phyloP scores from a whole-genome alignment of 306 rosid species.

The Medicago arabica region DNA sequence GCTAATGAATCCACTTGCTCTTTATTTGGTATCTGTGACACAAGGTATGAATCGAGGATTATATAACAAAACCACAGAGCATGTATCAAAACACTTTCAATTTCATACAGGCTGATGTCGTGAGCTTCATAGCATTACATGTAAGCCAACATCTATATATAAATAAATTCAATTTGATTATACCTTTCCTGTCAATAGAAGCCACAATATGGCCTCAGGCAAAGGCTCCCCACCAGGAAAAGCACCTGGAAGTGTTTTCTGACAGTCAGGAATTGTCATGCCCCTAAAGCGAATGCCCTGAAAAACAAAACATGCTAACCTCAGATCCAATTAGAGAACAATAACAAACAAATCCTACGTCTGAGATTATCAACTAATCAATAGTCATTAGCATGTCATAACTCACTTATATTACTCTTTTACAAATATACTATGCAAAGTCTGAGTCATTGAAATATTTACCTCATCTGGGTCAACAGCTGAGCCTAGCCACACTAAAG shows the following conservation, averaged over 20 bases:
- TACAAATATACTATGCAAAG: conserved; percentile 31
- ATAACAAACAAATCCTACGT: conserved; percentile 33
- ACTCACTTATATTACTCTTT: conserved; percentile 20
- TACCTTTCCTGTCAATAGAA: conserved; percentile 94
- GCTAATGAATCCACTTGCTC: conserved; percentile 89
- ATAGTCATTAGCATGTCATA: neutral
- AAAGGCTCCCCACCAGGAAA: conserved; percentile 92
- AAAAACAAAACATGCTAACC: conserved; percentile 35
- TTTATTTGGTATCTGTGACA: conserved; percentile 82
- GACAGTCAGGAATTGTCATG: conserved; percentile 91
- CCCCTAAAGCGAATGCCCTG: conserved; percentile 98
- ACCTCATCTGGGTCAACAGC: conserved; percentile 99
- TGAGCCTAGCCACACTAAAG: conserved; percentile 93
- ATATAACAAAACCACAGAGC: conserved; percentile 26
- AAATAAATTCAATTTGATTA: conserved; percentile 38
- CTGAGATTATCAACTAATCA: conserved; percentile 27
- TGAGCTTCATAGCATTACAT: neutral
- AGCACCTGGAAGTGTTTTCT: conserved; percentile 84
- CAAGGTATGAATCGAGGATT: conserved; percentile 29
- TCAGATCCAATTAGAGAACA: conserved; percentile 41
- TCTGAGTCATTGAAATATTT: conserved; percentile 39
- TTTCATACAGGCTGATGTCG: neutral
- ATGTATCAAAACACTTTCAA: conserved; percentile 24
- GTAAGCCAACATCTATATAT: conserved; percentile 15
- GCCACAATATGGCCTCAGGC: conserved; percentile 96